Conservation (phyloP, 306 rosid species). For the Mucuna pruriens region DNA sequence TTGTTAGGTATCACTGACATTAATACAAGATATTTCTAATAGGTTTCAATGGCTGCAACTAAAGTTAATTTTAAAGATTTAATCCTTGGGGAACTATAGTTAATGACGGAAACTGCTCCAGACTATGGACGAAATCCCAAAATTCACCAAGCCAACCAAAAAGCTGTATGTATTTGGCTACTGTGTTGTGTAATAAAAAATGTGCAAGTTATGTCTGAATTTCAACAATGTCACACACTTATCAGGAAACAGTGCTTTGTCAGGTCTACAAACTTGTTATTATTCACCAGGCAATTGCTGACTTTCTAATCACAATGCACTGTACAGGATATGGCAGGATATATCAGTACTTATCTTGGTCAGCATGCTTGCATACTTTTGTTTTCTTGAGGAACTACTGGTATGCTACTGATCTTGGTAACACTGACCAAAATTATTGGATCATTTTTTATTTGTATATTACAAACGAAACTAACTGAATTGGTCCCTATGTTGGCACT, state of each 20-base stretch:
- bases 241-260: background rate
- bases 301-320: conserved; percentile 24
- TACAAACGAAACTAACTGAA: background rate
- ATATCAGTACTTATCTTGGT: conserved; percentile 67
- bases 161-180: background rate
- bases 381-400: conserved; percentile 83
- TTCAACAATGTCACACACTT: background rate
- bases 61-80: background rate
- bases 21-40: background rate
- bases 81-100: background rate
- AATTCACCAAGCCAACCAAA: background rate
- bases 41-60: background rate
- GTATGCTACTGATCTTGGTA: conserved; percentile 46
- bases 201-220: background rate
- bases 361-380: conserved; percentile 87
- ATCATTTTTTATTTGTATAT: background rate
- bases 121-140: background rate
- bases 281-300: background rate
- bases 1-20: background rate
- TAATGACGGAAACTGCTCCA: background rate
- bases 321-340: conserved; percentile 74
- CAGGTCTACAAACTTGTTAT: background rate
- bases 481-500: background rate
- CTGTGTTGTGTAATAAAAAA: background rate
- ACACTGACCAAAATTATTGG: background rate